Percentiles rank a stretch among this genome's conserved stretches.
Conservation (phyloP, 2,329 filamentous ascomycete species). For the Colletotrichum brevisporum region DNA sequence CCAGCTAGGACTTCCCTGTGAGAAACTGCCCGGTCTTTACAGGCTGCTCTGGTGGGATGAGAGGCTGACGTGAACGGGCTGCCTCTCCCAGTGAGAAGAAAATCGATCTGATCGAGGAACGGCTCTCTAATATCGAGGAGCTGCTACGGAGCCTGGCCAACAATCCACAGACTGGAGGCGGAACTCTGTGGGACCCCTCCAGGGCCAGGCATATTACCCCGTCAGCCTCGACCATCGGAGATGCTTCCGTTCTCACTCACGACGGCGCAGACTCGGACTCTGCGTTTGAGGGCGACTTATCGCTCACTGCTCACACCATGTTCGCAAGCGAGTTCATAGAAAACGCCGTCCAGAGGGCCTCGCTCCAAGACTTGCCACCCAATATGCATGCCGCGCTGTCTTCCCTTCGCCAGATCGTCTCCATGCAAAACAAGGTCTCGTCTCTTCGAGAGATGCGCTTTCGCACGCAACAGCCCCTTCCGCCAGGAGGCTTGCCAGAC, state of each 20-base stretch:
- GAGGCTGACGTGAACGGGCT: no score
- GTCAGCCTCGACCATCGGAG: conserved; percentile 39
- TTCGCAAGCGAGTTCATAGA: conserved; percentile 70
- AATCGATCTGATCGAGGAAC: conserved; percentile 63
- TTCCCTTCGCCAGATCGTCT: conserved; percentile 66
- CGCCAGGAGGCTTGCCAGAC: conserved; percentile 62
- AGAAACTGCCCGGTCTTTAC: no score
- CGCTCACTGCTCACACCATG: conserved; percentile 64
- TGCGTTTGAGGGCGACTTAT: conserved; percentile 63
- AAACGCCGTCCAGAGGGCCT: conserved; percentile 63
- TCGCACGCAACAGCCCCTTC: conserved; percentile 60
- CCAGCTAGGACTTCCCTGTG: no score
- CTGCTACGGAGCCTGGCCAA: conserved; percentile 56
- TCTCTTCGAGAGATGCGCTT: conserved; percentile 61
- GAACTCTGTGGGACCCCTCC: conserved; percentile 21
- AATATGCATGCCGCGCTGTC: conserved; percentile 67
- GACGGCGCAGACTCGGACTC: conserved; percentile 58
- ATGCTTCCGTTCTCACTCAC: conserved; percentile 42
- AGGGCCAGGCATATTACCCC: conserved; percentile 44
- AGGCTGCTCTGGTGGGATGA: no score
- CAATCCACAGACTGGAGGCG: conserved; percentile 40
- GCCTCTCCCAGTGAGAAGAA: conserved; percentile 64
- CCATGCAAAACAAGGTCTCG: conserved; percentile 61
- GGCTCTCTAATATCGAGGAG: conserved; percentile 61
- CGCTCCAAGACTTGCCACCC: conserved; percentile 60